These are phyloP conservation scores for Saccharum officinarum DNA, from an alignment of 176 grass and related monocot genomes.

Conservation along the genomic window DNA sequence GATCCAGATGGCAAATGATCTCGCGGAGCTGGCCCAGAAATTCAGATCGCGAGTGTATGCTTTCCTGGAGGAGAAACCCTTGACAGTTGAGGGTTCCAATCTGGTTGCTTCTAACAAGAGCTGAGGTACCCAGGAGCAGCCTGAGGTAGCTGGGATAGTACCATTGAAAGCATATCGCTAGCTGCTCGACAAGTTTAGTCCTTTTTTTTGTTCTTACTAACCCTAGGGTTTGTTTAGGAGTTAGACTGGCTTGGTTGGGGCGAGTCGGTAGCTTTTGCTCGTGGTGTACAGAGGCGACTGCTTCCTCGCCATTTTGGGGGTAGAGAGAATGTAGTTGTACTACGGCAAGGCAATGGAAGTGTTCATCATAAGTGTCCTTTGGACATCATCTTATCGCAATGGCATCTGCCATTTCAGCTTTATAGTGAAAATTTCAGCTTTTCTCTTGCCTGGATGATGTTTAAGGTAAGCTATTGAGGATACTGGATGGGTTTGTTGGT, in stretches of 20 bases:
- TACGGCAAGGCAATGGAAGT: not conserved
- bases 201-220: not conserved
- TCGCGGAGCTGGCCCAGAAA: constrained; percentile 55
- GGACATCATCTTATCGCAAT: not conserved
- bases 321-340: constrained; percentile 4
- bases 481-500: too few species aligned
- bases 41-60: constrained; percentile 61
- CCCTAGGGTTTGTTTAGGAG: not conserved
- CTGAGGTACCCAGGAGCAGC: constrained; percentile 31
- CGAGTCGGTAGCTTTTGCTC: constrained; percentile 42
- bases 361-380: not conserved
- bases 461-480: not conserved
- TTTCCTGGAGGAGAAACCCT: constrained; percentile 62
- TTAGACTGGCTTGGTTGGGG: constrained; percentile 31
- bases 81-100: not conserved
- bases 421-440: not conserved
- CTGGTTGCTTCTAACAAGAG: constrained; percentile 30
- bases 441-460: not conserved
- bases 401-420: not conserved
- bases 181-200: not conserved
- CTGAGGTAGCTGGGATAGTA: not conserved
- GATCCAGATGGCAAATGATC: constrained; percentile 57
- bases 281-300: constrained; percentile 30
- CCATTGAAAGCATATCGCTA: not conserved
- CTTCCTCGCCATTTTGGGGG: constrained; percentile 52